phyloP scores from a whole-genome alignment of 148 eudicot species.

The Diospyros lotus region DNA sequence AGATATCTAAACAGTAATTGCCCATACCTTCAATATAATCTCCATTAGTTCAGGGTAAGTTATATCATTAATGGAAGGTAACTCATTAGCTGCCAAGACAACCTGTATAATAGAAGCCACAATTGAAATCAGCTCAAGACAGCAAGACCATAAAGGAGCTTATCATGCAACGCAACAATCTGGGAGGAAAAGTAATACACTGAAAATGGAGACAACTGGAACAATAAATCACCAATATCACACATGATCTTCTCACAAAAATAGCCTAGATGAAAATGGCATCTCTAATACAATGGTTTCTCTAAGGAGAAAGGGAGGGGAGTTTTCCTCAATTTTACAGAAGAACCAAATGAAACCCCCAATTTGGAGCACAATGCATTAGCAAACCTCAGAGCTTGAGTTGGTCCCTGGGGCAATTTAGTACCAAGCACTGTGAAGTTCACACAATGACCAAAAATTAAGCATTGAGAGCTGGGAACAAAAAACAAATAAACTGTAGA shows the following conservation, averaged over 20 bases:
- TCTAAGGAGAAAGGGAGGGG: not conserved
- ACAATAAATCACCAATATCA: not conserved
- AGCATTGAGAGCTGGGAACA: not conserved
- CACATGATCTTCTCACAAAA: not conserved
- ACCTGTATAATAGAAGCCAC: conserved; percentile 49
- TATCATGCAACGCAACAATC: not conserved
- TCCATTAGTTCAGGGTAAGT: conserved; percentile 79
- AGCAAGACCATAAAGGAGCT: not conserved
- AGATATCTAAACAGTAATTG: not conserved
- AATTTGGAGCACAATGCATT: not conserved
- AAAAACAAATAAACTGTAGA: not conserved
- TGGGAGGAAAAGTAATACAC: not conserved
- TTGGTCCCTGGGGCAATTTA: not conserved
- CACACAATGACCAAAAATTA: not conserved
- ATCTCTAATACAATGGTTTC: no score
- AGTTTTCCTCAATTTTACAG: not conserved
- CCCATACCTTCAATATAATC: conserved; percentile 69
- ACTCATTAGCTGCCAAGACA: conserved; percentile 91
- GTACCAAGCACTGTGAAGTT: not conserved
- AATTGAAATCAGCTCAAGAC: not conserved
- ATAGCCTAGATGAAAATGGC: not conserved
- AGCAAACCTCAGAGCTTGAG: not conserved
- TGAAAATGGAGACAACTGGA: not conserved
- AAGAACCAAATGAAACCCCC: not conserved
- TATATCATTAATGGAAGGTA: conserved; percentile 93